Evolutionary conservation across 306 rosid genomes (phyloP), one percentile per base, ranked within the genome.

Genomic region (Citrullus amarus): DNA sequence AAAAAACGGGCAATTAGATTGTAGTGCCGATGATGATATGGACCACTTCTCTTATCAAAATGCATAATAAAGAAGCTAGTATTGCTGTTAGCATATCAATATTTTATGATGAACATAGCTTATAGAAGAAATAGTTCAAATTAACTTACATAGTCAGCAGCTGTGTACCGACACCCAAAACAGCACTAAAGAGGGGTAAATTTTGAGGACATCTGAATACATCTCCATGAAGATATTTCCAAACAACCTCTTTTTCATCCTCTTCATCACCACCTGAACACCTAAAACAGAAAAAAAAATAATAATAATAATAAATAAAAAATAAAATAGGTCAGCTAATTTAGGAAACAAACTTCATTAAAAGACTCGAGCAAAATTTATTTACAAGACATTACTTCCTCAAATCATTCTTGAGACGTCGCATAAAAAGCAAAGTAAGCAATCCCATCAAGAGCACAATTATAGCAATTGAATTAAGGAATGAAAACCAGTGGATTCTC

Each of bases 151-250:
- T 73, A 83, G 83, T 80, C 57, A 92, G 91, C 83, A 93, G 83
- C 80, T 93, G 97, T 86, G 96, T 90, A 76, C 98, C 97, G 46
- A 78, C 86, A 67, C 93, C 98, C 80, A 92, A 86, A 59, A 93
- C 71, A 41, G 92, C 97, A 88, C 87, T 89, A 82, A 92, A 84
- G 71, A 89, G 83, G 79, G 97, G 78, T 17, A 89, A 79, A 79
- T 90, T 82, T 30, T 93, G 72, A 81, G 97, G 97, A 84, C 79
- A 84, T 83, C 86, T 88, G 81, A 94, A 89, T 56, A 87, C 98
- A 82, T 91, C 96, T 9, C 93, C 88, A 10, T 93, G 96, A 79
- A 90, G 81, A 79, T 86, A 85, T 80, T 88, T 93, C 97, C 94
- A 93, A 18, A 91, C 97, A 57, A 88, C 89, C 87, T 90, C 96